Evolutionary conservation across 139 green algal species (phyloP).

Genomic region (Chlamydomonas applanata): DNA sequence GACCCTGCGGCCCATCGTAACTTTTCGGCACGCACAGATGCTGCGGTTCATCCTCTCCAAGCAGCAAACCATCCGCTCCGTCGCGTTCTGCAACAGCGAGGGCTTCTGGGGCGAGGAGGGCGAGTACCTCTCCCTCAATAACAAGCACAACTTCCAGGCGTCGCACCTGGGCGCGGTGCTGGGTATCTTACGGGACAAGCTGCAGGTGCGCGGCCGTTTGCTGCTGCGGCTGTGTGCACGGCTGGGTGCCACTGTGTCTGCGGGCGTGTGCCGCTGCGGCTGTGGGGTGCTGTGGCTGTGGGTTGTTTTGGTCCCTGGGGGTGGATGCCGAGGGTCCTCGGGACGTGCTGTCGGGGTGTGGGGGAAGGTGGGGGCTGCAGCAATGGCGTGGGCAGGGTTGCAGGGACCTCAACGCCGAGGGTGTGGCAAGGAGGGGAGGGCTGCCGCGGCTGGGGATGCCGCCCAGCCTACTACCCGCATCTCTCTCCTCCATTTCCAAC

Average conservation of each 20-base stretch:
- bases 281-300: no score
- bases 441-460: no score
- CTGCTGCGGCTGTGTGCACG: background rate
- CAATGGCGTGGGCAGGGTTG: no score
- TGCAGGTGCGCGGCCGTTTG: slow-evolving; percentile 35
- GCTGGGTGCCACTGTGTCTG: no score
- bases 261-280: background rate
- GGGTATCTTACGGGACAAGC: slow-evolving; percentile 32
- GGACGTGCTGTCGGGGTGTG: no score
- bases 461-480: no score
- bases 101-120: slow-evolving; percentile 42
- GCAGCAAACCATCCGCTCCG: slow-evolving; percentile 16
- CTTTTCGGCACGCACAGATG: slow-evolving; percentile 42
- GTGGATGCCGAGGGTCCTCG: no score
- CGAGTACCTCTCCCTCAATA: slow-evolving; percentile 47
- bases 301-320: no score
- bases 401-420: no score
- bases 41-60: slow-evolving; percentile 46
- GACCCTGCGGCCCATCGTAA: no score
- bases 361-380: no score
- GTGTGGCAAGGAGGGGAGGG: no score
- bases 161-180: slow-evolving; percentile 51
- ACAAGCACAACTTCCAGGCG: slow-evolving; percentile 61
- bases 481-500: background rate
- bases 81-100: slow-evolving; percentile 58